Conservation (phyloP, 2,329 filamentous ascomycete genomes). For the Simplicillium sp. region DNA sequence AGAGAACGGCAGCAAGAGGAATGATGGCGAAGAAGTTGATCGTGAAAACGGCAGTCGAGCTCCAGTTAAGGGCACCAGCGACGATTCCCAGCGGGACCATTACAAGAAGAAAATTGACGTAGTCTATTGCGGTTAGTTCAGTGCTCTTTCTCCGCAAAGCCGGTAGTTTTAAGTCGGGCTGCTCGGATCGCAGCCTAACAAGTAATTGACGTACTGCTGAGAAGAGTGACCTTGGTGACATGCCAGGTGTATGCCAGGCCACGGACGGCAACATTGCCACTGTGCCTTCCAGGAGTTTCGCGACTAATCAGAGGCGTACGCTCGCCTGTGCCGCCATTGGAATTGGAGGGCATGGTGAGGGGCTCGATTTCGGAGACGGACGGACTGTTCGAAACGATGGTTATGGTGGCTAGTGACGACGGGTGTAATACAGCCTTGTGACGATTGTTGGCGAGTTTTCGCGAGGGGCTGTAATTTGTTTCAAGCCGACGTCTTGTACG, state of each 20-base stretch:
- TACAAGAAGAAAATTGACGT: constrained; percentile 62
- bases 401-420: constrained; percentile 16
- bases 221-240: constrained; percentile 44
- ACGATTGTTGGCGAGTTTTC: too few relatives aligned
- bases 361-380: neutral
- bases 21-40: constrained; percentile 78
- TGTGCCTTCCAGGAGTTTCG: constrained; percentile 42
- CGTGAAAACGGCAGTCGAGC: constrained; percentile 58
- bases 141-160: neutral
- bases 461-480: too few relatives aligned
- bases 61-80: constrained; percentile 53
- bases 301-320: constrained; percentile 32
- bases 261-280: constrained; percentile 33
- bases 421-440: too few relatives aligned
- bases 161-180: neutral
- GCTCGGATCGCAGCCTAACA: neutral
- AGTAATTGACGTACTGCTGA: constrained; percentile 41
- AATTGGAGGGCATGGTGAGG: constrained; percentile 18
- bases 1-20: constrained; percentile 62
- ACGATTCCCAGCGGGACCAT: constrained; percentile 66
- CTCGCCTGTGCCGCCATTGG: constrained; percentile 20
- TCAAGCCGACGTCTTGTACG: too few relatives aligned
- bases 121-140: constrained; percentile 29
- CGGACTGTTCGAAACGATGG: constrained; percentile 16
- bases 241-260: constrained; percentile 42